These are phyloP conservation scores for Sclerotinia borealis DNA, from an alignment of 2,329 filamentous ascomycete species.

Conservation along the genomic window DNA sequence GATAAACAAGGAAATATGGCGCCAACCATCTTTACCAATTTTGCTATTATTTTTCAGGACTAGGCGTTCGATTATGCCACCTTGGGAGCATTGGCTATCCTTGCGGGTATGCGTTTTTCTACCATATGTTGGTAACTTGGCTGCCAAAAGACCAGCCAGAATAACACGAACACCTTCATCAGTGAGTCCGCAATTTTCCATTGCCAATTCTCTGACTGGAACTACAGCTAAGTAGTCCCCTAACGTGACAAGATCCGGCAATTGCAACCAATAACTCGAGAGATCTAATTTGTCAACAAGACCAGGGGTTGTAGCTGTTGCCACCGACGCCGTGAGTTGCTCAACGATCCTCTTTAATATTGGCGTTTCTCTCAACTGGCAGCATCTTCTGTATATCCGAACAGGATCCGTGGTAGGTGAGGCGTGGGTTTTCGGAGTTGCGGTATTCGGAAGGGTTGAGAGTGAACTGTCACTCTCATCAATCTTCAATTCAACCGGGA, in stretches of 20 bases:
- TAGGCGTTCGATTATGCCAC: slow-evolving; percentile 78
- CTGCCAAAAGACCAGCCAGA: slow-evolving; percentile 76
- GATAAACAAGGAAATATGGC: slow-evolving; percentile 80
- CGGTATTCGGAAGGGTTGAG: slow-evolving; percentile 27
- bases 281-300: slow-evolving; percentile 77
- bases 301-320: slow-evolving; percentile 54
- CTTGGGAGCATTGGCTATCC: slow-evolving; percentile 32
- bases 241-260: slow-evolving; percentile 78
- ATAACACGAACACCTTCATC: slow-evolving; percentile 85
- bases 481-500: slow-evolving; percentile 75
- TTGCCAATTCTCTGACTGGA: slow-evolving; percentile 75
- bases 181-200: slow-evolving; percentile 81
- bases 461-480: slow-evolving; percentile 55
- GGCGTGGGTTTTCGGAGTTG: slow-evolving; percentile 48
- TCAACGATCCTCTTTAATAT: slow-evolving; percentile 89
- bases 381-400: slow-evolving; percentile 89
- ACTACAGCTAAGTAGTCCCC: slow-evolving; percentile 93
- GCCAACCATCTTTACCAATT: slow-evolving; percentile 83
- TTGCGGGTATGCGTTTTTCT: slow-evolving; percentile 18
- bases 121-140: slow-evolving; percentile 56
- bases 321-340: slow-evolving; percentile 68
- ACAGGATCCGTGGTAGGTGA: slow-evolving; percentile 84
- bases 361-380: slow-evolving; percentile 85
- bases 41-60: slow-evolving; percentile 84
- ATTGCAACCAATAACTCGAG: slow-evolving; percentile 74